phyloP scores from a whole-genome alignment of 495 filamentous ascomycete species.

The Talaromyces thailandensis region DNA sequence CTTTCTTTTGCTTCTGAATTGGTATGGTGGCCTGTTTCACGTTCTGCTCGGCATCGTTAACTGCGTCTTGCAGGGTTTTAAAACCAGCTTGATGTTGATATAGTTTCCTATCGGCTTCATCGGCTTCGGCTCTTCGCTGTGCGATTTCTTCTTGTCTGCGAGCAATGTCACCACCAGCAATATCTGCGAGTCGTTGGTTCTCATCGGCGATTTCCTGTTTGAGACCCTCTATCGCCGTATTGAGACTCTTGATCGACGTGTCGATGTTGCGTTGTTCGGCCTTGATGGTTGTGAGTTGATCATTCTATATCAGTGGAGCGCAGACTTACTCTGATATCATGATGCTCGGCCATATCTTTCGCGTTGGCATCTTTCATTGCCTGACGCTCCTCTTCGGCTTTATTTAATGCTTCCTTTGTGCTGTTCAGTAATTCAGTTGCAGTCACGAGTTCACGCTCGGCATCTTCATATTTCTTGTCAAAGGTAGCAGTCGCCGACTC shows the following conservation, averaged over 20 bases:
- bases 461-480: conserved; percentile 33
- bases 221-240: conserved; percentile 28
- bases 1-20: conserved; percentile 20
- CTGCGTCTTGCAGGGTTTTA: conserved; percentile 20
- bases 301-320: background rate
- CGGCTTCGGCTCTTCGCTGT: conserved; percentile 22
- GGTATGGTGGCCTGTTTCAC: conserved; percentile 15
- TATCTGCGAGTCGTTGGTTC: conserved; percentile 38
- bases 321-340: conserved; percentile 35
- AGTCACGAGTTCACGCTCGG: conserved; percentile 38
- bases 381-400: conserved; percentile 29
- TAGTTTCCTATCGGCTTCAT: conserved; percentile 19
- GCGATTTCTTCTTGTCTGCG: conserved; percentile 39
- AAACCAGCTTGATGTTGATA: conserved; percentile 23
- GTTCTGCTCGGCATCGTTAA: conserved; percentile 28
- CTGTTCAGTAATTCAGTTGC: conserved; percentile 44
- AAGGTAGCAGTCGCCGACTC: conserved; percentile 30
- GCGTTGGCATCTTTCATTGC: conserved; percentile 30
- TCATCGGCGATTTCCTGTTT: conserved; percentile 37
- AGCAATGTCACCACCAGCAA: conserved; percentile 44
- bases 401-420: conserved; percentile 40
- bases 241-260: conserved; percentile 34
- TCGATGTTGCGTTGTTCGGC: conserved; percentile 42
- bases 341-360: conserved; percentile 29
- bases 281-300: conserved; percentile 16